Evolutionary conservation across 306 rosid species (phyloP), one percentile per base, ranked within the genome.

Genomic region (Vicia faba): DNA sequence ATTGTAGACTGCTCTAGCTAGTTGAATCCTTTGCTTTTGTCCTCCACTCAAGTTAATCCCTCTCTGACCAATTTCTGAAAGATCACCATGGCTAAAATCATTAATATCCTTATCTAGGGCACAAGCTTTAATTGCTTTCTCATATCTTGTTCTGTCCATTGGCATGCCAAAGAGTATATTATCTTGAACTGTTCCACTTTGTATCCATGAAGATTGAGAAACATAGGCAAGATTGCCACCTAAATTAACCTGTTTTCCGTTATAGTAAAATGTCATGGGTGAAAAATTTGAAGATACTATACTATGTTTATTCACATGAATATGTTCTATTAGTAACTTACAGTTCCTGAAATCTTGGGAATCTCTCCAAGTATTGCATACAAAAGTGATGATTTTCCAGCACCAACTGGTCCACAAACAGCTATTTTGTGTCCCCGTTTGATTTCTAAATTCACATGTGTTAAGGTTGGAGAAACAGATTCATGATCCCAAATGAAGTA

Each of bases 21-120:
- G 91, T 61, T 86, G 96, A 79, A 91, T 86, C 82, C 92, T 83
- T 49, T 91, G 95, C 78, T 88, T 91, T 71, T 91, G 97, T 49
- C 97, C 97, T 68, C 92, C 97, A 71, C 97, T 91, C 92, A 91
- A 60, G 84, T 91, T 91, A 41, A 88, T 66, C 63, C 97, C 96
- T 84, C 97, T 50, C 81, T 91, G 91, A 11, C 97, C 97, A 26
- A 91, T 88, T 81, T 91, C 97, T 33, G 96, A 86, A 35, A 86
- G 91, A 74, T 88, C 97, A 33, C 97, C 96, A 48, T 91, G 85
- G 46, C 82, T 78, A 68, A 91, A 86, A 69, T 71, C 75, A 33
- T 68, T 58, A 1, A 91, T 79, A 61, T 88, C 97, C 62, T 81
- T 79, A 54, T 86, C 85, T 44, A 91, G 76, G 14, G 96, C 96